Evolutionary conservation across 108 stramenopile genomes (phyloP), one percentile per base, ranked within the genome.

Genomic region (Pseudonitzschia multiseries): DNA sequence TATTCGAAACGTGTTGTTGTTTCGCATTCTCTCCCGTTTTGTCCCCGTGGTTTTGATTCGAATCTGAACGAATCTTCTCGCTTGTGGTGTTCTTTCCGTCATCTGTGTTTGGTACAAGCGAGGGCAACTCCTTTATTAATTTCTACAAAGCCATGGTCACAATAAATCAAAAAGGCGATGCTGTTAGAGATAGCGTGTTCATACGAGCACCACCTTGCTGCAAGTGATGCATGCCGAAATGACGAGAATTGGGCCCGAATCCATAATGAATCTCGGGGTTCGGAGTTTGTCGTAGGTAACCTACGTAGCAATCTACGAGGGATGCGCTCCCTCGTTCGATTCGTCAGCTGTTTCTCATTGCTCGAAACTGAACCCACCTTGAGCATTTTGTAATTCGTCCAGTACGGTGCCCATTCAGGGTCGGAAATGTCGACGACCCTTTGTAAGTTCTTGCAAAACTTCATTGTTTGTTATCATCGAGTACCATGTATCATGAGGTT

Each of bases 341-440:
- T 41, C 22, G 20, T 17, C 8, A 41, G 32, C 26, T 69, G 26
- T 24, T 28, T 53, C 22, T 41, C 56, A 56, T 24, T 17, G 21
- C 57, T 15, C 15, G 24, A 26, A 46, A 24, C 22, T 40, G 28
- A 67, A 56, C 85, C 28, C 50, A 84, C 84, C 84, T 93, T 94
- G 32, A 94, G 87, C 89, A 89, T 90, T 69, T 94, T 94, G 79
- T 94, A 94, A 68, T 94, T 90, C 28, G 86, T 85, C 91, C 90
- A 94, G 70, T 87, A 94, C 0, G 93, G 93, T 22, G 89, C 83
- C 90, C 90, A 94, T 83, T 88, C 89, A 31, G 90, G 90, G 65
- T 94, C 89, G 2, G 93, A 91, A 29, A 91, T 85, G 52, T 94
- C 90, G n/a, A 91, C 86, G 0, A 94, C 87, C 32, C 86, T 74